phyloP scores from a whole-genome alignment of 257 asterid species.

The Solanum paucissectum region DNA sequence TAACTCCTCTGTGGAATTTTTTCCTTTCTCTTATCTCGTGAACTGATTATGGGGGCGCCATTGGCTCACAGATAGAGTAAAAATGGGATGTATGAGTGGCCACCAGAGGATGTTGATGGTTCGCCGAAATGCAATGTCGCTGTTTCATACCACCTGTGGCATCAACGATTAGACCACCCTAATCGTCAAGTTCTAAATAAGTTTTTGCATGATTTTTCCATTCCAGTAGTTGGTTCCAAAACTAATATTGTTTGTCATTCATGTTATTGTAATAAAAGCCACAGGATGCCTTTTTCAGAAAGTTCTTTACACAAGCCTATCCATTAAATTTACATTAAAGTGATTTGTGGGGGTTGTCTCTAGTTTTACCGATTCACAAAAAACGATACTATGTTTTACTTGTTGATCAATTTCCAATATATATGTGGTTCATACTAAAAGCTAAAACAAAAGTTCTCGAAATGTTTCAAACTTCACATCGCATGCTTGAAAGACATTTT shows the following conservation, averaged over 20 bases:
- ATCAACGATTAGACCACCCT: neutral
- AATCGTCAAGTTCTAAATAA: neutral
- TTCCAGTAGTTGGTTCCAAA: neutral
- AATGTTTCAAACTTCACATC: neutral
- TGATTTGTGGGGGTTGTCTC: neutral
- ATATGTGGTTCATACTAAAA: neutral
- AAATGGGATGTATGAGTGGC: too few species aligned
- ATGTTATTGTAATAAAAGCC: neutral
- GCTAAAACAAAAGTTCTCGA: neutral
- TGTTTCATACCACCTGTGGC: neutral
- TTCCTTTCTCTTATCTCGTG: too few species aligned
- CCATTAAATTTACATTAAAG: neutral
- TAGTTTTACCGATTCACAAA: neutral
- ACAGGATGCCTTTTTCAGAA: neutral
- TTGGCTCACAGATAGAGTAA: too few species aligned
- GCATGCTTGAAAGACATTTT: neutral
- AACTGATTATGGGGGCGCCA: too few species aligned
- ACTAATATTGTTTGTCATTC: neutral
- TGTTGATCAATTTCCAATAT: neutral
- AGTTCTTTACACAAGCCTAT: neutral
- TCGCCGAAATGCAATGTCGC: neutral
- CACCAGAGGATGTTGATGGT: neutral
- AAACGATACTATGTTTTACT: too few species aligned
- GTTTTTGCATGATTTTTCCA: neutral
- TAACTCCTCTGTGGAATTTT: too few species aligned